A percentile compares a stretch with the other conserved stretches of the same genome.
Evolutionary conservation across 352 stramenopile genomes (phyloP).

Genomic region (Plasmopara muralis): DNA sequence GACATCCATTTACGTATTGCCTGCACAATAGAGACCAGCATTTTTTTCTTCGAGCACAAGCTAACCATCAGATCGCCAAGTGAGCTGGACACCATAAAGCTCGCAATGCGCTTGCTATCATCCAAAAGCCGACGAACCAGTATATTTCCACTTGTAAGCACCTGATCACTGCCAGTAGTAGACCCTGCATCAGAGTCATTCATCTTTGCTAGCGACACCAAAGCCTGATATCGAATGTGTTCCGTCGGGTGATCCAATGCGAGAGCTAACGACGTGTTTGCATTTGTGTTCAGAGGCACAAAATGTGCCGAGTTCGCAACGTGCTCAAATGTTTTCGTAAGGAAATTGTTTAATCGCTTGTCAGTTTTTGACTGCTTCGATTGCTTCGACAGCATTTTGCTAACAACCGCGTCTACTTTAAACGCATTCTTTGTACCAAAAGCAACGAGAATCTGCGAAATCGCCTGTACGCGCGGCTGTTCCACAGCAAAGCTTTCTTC

Average conservation of each 20-base stretch:
- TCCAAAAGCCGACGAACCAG: conserved; percentile 68
- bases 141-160: conserved; percentile 47
- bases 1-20: conserved; percentile 45
- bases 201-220: conserved; percentile 61
- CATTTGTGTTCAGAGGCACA: conserved; percentile 47
- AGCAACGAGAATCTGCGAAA: conserved; percentile 36
- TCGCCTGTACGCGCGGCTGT: conserved; percentile 33
- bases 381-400: conserved; percentile 22
- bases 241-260: conserved; percentile 75
- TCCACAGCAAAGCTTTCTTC: conserved; percentile 33
- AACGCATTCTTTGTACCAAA: conserved; percentile 58
- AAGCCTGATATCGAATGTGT: conserved; percentile 64
- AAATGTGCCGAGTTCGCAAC: conserved; percentile 77
- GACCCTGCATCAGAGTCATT: conserved; percentile 23
- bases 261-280: conserved; percentile 68
- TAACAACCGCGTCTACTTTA: conserved; percentile 42
- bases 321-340: conserved; percentile 59
- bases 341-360: conserved; percentile 53
- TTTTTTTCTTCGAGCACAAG: conserved; percentile 44
- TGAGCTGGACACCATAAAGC: conserved; percentile 45
- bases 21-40: conserved; percentile 43
- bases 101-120: conserved; percentile 64
- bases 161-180: conserved; percentile 17
- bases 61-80: conserved; percentile 52
- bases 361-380: conserved; percentile 36